Conservation (phyloP, 2,329 filamentous ascomycete species). For the Verticillium alfalfae region DNA sequence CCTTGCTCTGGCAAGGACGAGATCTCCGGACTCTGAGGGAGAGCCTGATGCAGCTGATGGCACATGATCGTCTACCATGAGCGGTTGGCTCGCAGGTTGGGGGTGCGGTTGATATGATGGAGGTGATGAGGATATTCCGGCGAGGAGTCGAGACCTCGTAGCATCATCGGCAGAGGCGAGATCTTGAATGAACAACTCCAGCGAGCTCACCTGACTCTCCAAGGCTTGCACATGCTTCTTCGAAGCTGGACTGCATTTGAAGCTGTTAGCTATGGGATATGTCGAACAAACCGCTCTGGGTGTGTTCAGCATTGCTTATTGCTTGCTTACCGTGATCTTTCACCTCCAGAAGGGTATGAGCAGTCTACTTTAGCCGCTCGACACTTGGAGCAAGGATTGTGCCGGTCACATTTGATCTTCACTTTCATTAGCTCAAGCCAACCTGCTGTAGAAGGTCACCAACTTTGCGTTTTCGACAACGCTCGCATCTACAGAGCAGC, state of each 20-base stretch:
- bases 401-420: constrained; percentile 48
- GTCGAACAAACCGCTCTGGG: no score
- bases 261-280: background rate
- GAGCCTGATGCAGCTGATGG: background rate
- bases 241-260: constrained; percentile 30
- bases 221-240: constrained; percentile 41
- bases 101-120: background rate
- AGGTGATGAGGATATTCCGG: constrained; percentile 12
- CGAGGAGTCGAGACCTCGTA: constrained; percentile 31
- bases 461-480: constrained; percentile 38
- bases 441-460: constrained; percentile 1
- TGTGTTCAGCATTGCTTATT: no score
- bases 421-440: constrained; percentile 16
- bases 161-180: constrained; percentile 31
- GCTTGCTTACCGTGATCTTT: constrained; percentile 30
- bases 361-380: constrained; percentile 33
- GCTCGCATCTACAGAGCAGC: constrained; percentile 27
- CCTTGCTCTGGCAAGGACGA: constrained; percentile 6
- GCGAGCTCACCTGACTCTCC: constrained; percentile 38
- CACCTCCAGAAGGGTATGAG: constrained; percentile 30
- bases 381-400: constrained; percentile 44
- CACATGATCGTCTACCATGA: background rate
- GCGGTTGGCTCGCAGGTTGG: background rate
- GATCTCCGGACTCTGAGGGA: constrained; percentile 2
- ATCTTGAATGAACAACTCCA: constrained; percentile 38